Evolutionary conservation across 2,329 filamentous ascomycete species (phyloP).

Genomic region (Aureobasidium namibiae): DNA sequence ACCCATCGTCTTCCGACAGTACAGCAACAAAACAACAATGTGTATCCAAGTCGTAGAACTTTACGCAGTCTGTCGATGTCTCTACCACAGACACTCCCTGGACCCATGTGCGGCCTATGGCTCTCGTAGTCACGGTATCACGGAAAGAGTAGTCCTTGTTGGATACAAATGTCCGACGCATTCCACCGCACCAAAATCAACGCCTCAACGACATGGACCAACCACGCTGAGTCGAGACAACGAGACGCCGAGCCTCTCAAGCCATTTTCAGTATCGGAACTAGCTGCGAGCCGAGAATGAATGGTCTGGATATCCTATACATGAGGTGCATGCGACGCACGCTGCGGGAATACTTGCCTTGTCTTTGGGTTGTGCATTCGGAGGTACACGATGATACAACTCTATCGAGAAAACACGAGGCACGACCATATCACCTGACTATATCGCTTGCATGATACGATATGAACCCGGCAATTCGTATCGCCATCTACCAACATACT

Average conservation of each 20-base stretch:
- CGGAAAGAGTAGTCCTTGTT: slow-evolving; percentile 70
- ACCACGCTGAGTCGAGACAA: too few species aligned
- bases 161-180: slow-evolving; percentile 62
- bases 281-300: background rate
- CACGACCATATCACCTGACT: background rate
- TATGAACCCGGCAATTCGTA: background rate
- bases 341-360: background rate
- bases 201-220: background rate
- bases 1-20: background rate
- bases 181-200: background rate
- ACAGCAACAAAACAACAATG: slow-evolving; percentile 45
- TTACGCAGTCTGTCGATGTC: slow-evolving; percentile 77
- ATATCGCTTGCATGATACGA: background rate
- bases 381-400: background rate
- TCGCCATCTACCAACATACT: background rate
- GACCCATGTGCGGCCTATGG: slow-evolving; percentile 74
- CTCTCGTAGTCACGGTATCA: slow-evolving; percentile 60
- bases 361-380: background rate
- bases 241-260: background rate
- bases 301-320: background rate
- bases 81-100: slow-evolving; percentile 80
- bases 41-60: slow-evolving; percentile 81
- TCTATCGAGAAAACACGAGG: background rate
- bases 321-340: background rate
- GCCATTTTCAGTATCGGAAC: background rate